Base-by-base conservation (phyloP, 768 basidiomycete species). In the Chalciporus piperatus region DNA sequence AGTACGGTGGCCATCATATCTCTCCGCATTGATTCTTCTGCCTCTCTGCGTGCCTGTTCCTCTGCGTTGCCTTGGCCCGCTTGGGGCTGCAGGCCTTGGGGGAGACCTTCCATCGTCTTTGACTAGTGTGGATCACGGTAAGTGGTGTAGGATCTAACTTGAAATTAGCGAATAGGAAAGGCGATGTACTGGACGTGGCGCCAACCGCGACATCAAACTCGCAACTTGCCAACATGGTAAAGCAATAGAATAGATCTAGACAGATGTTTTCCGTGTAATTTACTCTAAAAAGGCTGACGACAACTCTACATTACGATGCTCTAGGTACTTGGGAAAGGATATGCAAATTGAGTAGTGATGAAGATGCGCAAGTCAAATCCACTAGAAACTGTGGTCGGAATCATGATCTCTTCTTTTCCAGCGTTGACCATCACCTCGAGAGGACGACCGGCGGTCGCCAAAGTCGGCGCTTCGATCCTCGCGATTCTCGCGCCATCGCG, bases 1-100 rank as follows among this genome's bases (percentile, higher is more conserved):
- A 95, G 75, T 30, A 95, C 78, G 5, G 89, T 87, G 8, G 85
- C 79, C 64, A 95, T 79, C 58, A 93, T 65, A 58, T 91, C 85
- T 58, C 89, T 73, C 38, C 85, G 78, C 79, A 84, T 81, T 65
- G 90, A 77, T 55, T 90, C 89, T 54, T 91, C 88, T 48, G 85
- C 80, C 11, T 76, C 79, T 32, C 73, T 76, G 49, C 79, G 82
- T 23, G 71, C 74, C 1, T 76, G 78, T 33, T 81, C 81, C 23
- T 82, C 83, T 28, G 77, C 79, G 41, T 61, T 63, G 5, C 78
- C 74, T 41, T 82, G 81, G 20, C 76, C 78, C 12, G 54, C 46
- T 25, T 69, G 67, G 9, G 67, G 49, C 23, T 68, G 58, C 37
- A 68, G 47, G 30, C 63, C 69, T 28, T 57, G 63, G 10, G 67